phyloP scores from a whole-genome alignment of 768 basidiomycete genomes.

The Crassisporium funariophilum region DNA sequence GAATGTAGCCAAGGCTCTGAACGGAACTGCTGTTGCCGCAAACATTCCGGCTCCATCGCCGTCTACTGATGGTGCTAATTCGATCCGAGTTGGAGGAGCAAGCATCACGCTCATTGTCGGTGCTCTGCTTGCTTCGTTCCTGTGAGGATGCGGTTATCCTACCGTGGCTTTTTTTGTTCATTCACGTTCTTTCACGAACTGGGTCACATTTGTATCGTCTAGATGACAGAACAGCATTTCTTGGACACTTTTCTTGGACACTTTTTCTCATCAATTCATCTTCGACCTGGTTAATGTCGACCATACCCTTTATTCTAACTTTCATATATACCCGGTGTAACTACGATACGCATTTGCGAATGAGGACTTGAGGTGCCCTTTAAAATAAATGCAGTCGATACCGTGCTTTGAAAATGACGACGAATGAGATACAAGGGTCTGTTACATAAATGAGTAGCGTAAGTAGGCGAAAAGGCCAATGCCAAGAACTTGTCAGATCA shows the following conservation, averaged over 20 bases:
- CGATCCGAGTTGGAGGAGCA: slow-evolving; percentile 35
- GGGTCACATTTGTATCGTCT: slow-evolving; percentile 22
- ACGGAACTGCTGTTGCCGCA: slow-evolving; percentile 48
- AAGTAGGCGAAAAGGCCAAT: too few species aligned
- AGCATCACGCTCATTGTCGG: slow-evolving; percentile 29
- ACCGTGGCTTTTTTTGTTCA: slow-evolving; percentile 8
- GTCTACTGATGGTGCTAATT: slow-evolving; percentile 32
- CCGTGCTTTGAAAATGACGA: too few species aligned
- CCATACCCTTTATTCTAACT: slow-evolving; percentile 20
- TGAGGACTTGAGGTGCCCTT: slow-evolving; percentile 17
- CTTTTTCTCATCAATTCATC: slow-evolving; percentile 20
- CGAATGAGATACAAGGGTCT: slow-evolving; percentile 12
- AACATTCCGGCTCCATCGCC: slow-evolving; percentile 26
- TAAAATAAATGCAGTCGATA: slow-evolving; percentile 18
- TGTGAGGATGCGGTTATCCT: slow-evolving; percentile 24
- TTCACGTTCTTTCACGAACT: slow-evolving; percentile 22
- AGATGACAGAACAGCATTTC: slow-evolving; percentile 23
- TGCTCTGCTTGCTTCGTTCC: slow-evolving; percentile 34
- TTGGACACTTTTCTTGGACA: slow-evolving; percentile 27
- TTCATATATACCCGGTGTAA: slow-evolving; percentile 18
- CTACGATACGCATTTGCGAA: background rate
- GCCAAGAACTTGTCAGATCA: too few species aligned
- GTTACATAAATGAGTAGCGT: too few species aligned
- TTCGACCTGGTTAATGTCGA: slow-evolving; percentile 21
- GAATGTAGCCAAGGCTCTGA: slow-evolving; percentile 52